Evolutionary conservation across 2,329 filamentous ascomycete species (phyloP), one percentile per base, ranked within the genome.

Genomic region (Penicillium freii): DNA sequence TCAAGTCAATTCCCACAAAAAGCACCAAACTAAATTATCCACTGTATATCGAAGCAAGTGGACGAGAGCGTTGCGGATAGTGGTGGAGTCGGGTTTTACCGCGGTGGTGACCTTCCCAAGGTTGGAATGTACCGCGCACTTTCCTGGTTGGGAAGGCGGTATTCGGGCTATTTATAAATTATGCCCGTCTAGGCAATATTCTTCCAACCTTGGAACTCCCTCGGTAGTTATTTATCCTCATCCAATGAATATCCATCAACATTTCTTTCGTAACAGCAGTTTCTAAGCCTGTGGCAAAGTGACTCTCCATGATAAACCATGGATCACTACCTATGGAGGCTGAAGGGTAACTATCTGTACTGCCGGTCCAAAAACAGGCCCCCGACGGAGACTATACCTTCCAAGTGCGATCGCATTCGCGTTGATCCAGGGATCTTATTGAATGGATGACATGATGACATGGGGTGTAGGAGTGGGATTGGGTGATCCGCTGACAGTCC

Each of bases 271-370:
- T 2, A 31, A 11, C 4, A 23, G 17, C 13, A 9, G 78, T 4
- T 81, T 80, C 65, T 65, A 80, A 2, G 73, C 70, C 25, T 70
- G 76, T 34, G 79, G 79, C 6, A 76, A 80, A 48, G 75, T 81
- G 61, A 78, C 73, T 56, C 71, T 81, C 5, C 78, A 81, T 51
- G 78, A 81, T 57, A 79, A 81, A 53, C 62, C 78, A 8, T 81
- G 78, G 78, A 73, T 81, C 61, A 78, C 78, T 19, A 80, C 62
- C 77, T 79, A 4, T 81, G 78, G 78, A 79, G 78, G 7, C 73
- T 81, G 8, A 76, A 78, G 23, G 77, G 79, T 1, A 73, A 73
- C 76, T 5, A 63, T 60, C 66, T 71, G 13, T 76, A 77, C 52
- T 78, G 76, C 23, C 63, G 66, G 42, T 74, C 74, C 40, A 62